Evolutionary conservation across 202 grass and related monocot genomes (phyloP).

Genomic region (Zizania palustris): DNA sequence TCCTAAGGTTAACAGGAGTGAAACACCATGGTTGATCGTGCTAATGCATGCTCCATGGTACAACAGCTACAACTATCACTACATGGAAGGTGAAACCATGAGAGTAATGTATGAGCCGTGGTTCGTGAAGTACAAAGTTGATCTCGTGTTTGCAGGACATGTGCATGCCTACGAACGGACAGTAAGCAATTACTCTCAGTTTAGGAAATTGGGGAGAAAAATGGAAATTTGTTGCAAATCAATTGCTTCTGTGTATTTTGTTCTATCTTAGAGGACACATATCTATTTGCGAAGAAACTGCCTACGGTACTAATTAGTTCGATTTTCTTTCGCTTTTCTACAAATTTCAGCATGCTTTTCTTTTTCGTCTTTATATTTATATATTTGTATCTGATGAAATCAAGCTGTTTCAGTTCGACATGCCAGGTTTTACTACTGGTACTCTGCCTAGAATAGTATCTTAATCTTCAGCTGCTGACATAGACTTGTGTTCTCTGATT

Average conservation of each 20-base stretch:
- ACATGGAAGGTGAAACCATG: constrained; percentile 96
- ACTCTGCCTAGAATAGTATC: not conserved
- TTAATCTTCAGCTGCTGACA: not conserved
- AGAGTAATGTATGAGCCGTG: constrained; percentile 82
- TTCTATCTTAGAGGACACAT: not conserved
- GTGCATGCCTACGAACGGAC: constrained; percentile 93
- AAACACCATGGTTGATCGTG: constrained; percentile 92
- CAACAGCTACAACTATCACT: constrained; percentile 94
- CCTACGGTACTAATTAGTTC: not conserved
- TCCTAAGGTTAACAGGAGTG: constrained; percentile 83
- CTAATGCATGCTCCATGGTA: constrained; percentile 93
- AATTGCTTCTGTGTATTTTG: not conserved
- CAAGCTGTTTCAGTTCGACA: constrained; percentile 1
- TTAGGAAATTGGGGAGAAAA: not conserved
- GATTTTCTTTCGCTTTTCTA: not conserved
- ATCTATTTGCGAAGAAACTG: not conserved
- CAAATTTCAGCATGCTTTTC: not conserved
- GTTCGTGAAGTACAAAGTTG: constrained; percentile 91
- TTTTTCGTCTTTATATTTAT: not conserved
- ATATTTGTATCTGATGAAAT: not conserved
- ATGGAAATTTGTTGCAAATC: not conserved
- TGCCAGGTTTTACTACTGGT: not conserved
- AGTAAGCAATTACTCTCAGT: constrained; percentile 43
- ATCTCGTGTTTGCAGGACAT: constrained; percentile 81
- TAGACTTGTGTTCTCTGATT: not conserved